Evolutionary conservation across 225 moss, liverwort and hornwort species (phyloP), one percentile per base, ranked within the genome.

Genomic region (Ulota crispa): DNA sequence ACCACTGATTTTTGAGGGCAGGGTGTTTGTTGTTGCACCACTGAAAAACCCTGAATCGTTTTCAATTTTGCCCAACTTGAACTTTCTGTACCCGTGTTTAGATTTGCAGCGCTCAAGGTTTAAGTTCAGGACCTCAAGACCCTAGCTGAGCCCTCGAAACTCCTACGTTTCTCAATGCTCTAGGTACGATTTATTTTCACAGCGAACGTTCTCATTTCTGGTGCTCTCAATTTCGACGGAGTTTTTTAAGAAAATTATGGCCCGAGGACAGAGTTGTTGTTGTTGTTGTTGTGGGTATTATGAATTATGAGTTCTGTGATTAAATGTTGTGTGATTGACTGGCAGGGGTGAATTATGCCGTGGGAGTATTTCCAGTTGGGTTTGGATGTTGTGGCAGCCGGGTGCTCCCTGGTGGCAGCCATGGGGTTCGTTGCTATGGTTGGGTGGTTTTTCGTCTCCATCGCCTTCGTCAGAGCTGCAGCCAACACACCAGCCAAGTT

Each of bases 401-500:
- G 81, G 72, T 88, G 87, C 72, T 90, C 85, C 3, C 21, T 85
- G 1, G 27, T 78, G 67, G 80, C 85, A 45, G 87, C 72, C 8
- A 68, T 87, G 75, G 79, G 83, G 23, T 68, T 79, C 10, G 52
- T 90, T 27, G 83, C 87, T 1, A 55, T 83, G 13, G 67, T 90
- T 2, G 85, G 83, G 23, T 78, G 81, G 42, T 14, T 90, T 31
- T 79, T 90, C n/a, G 83, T 24, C 57, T 83, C 87, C 62, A 72
- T 87, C 62, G 90, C 90, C 64, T 90, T 90, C 34, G 24, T 90
- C 5, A 59, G 76, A 64, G 81, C 73, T 76, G 90, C 84, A 57
- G 24, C 18, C 11, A 68, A 79, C 84, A 76, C 84, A 8, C 86
- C 79, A 14, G 66, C 34, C 8, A 30, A 55, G 30, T 70, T 68